Evolutionary conservation across 345 rosid genomes (phyloP), one percentile per base, ranked within the genome.

Genomic region (Boechera divaricarpa): DNA sequence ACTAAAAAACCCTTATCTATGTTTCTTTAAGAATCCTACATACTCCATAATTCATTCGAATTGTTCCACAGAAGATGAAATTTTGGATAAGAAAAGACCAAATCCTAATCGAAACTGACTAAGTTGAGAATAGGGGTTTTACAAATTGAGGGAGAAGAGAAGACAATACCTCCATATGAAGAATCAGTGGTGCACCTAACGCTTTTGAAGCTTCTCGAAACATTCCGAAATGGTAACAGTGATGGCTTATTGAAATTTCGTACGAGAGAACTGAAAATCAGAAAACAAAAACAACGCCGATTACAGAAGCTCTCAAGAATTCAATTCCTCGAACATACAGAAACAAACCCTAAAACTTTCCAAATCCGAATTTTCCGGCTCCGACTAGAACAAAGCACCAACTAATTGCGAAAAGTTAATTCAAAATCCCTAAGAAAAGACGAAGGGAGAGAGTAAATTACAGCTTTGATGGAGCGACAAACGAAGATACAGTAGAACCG

Each of bases 111-210:
- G 35, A 63, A 10, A 32, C 7, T 13, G 26, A 21, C 48, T 7
- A 45, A 21, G 21, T 21, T 54, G 44, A 42, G 59, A 16, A 57
- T 0, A 6, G 58, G 49, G 2, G 9, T 39, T 45, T 39, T 38
- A 5, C 26, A 12, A 62, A 48, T 42, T 75, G 52, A 38, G 13
- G 67, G 44, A 41, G 44, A 41, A 41, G 44, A 35, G 56, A 51
- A 41, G 31, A 35, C 4, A 63, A n/a, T 82, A 94, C 98, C 96
- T 86, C 86, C 97, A 72, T 80, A 84, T 0, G 97, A 85, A 18
- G 88, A 78, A 73, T 85, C 88, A 36, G 80, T 72, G 4, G 94
- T 75, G 78, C 97, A 94, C 73, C 73, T 83, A 53, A 80, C 80
- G 67, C 61, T 63, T 77, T 54, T 76, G 21, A 64, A 83, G 66